Base-by-base conservation (phyloP, 2,329 filamentous ascomycete genomes). In the Penicillium sclerotiorum region DNA sequence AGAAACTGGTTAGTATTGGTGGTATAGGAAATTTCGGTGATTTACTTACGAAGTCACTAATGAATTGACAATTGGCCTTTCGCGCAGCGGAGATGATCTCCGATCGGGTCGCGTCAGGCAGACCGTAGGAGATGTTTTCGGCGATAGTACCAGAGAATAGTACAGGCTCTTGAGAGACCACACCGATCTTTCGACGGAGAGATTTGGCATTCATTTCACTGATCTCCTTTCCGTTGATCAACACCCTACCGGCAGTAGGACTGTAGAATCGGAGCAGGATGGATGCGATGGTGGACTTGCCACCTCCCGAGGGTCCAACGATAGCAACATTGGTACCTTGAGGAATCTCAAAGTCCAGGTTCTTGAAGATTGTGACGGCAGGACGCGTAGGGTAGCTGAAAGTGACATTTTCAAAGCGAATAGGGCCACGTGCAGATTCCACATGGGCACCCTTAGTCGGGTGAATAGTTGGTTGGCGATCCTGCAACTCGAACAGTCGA, bases 311-410 rank as follows among this genome's bases (percentile, higher is more conserved):
- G 2, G 94, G 93, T 1, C 94, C 94, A 45, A 99, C 95, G 57
- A 99, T 93, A 46, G 93, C 95, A 20, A 99, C 90, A 65, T 97
- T 97, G 56, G 86, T 92, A 23, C 94, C 94, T 36, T 93, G 89
- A 0, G 92, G 90, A 47, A 99, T 96, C 62, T 88, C 88, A 64
- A 99, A 99, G 69, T 86, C 84, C 37, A 99, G 78, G 18, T 90
- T 85, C 56, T 90, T 87, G 77, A 99, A 99, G 62, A 99, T 97
- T 4, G 77, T 82, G 30, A 97, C 92, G 4, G 91, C 92, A 12
- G 94, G 94, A 11, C 95, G 81, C 0, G 94, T 99, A 4, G 94
- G 94, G 66, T 99, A 99, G 59, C 89, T 87, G 68, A 99, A 99
- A 1, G 81, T 80, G 22, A 99, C 88, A 57, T 95, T 81, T 49